These are phyloP conservation scores for Acrocalymma vagum DNA, from an alignment of 2,329 filamentous ascomycete species.

Conservation along the genomic window DNA sequence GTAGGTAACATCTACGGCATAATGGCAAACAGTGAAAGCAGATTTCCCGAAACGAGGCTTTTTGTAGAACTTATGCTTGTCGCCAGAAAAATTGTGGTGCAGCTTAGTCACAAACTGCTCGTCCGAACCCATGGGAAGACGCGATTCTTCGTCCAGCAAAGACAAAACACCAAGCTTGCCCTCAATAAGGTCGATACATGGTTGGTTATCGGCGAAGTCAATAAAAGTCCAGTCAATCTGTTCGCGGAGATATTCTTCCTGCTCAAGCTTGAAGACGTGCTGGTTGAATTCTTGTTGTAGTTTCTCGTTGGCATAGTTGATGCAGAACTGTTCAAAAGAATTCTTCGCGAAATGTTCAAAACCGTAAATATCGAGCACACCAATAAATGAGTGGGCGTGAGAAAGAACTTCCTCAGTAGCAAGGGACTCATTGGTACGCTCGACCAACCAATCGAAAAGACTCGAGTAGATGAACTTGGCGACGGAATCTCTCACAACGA, in stretches of 20 bases:
- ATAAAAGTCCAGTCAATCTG: conserved; percentile 99
- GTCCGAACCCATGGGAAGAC: conserved; percentile 95
- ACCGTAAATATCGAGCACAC: conserved; percentile 98
- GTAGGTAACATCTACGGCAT: conserved; percentile 97
- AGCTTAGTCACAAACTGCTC: conserved; percentile 97
- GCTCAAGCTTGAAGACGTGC: conserved; percentile 98
- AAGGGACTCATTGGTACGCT: conserved; percentile 90
- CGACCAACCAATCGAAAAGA: conserved; percentile 98
- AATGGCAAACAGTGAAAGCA: conserved; percentile 97
- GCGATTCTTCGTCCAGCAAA: conserved; percentile 93
- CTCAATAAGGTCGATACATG: conserved; percentile 98
- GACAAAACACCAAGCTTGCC: conserved; percentile 94
- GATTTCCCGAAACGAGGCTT: conserved; percentile 98
- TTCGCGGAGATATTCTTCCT: conserved; percentile 95
- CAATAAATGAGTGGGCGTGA: conserved; percentile 89
- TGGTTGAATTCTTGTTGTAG: conserved; percentile 99
- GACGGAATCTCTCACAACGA: conserved; percentile 94
- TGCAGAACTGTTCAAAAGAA: conserved; percentile 99
- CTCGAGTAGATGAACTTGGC: conserved; percentile 99
- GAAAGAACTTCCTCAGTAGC: conserved; percentile 87
- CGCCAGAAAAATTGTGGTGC: conserved; percentile 87
- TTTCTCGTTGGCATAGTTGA: conserved; percentile 99
- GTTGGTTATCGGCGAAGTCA: conserved; percentile 98
- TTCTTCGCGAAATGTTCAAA: conserved; percentile 99
- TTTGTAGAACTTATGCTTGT: conserved; percentile 98